Conservation (phyloP, 1,284 basidiomycete genomes). For the Sphagnurus paluster region DNA sequence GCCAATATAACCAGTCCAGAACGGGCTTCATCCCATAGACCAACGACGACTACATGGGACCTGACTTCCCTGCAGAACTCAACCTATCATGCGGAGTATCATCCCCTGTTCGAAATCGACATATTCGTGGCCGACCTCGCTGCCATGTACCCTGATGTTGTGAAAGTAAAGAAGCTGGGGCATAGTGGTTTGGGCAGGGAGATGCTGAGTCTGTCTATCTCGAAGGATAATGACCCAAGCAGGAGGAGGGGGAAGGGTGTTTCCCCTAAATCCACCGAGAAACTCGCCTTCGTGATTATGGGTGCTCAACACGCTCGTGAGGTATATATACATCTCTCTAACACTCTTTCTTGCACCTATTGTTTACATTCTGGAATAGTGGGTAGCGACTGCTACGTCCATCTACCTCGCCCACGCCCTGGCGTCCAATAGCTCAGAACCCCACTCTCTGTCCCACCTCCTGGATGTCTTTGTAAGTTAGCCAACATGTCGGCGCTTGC, state of each 20-base stretch:
- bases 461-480: constrained; percentile 21
- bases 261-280: constrained; percentile 28
- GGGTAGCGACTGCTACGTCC: constrained; percentile 77
- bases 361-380: constrained; percentile 44
- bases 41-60: constrained; percentile 33
- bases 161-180: constrained; percentile 45
- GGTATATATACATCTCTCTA: constrained; percentile 38
- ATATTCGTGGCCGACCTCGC: constrained; percentile 50
- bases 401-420: constrained; percentile 76
- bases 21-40: neutral
- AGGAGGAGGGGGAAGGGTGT: constrained; percentile 5
- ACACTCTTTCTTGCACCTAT: constrained; percentile 12
- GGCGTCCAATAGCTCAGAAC: constrained; percentile 48
- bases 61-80: constrained; percentile 34
- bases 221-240: constrained; percentile 25
- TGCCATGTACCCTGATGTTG: constrained; percentile 39
- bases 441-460: constrained; percentile 40
- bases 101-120: constrained; percentile 53
- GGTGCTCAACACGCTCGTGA: constrained; percentile 83
- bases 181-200: constrained; percentile 55
- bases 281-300: constrained; percentile 64
- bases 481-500: neutral
- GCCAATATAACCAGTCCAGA: constrained; percentile 22
- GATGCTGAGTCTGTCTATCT: constrained; percentile 52
- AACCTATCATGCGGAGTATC: constrained; percentile 55